Conservation (phyloP, 768 basidiomycete genomes). For the Rhodotorula graminis region DNA sequence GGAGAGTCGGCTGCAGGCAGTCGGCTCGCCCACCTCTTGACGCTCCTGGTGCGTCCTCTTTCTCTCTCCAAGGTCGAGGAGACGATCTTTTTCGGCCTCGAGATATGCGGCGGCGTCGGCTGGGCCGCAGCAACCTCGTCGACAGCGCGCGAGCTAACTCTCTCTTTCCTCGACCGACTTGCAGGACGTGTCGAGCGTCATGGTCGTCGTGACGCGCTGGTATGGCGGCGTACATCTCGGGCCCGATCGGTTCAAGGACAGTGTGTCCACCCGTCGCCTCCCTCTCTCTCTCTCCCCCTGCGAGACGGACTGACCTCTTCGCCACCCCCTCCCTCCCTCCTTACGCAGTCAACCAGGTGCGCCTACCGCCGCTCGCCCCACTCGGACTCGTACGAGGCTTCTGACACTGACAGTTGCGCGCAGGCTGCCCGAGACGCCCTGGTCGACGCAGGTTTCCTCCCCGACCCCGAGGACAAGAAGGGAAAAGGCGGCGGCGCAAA, state of each 20-base stretch:
- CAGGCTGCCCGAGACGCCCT: constrained; percentile 85
- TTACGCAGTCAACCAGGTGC: constrained; percentile 4
- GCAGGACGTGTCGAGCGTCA: constrained; percentile 55
- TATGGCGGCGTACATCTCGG: constrained; percentile 86
- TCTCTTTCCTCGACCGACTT: no score
- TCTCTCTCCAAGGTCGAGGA: not conserved
- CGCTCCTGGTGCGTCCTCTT: constrained; percentile 64
- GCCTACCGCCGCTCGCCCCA: no score
- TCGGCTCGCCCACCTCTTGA: constrained; percentile 80
- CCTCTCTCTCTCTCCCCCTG: not conserved
- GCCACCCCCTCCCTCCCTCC: not conserved
- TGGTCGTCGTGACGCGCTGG: constrained; percentile 88
- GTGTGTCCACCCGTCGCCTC: not conserved
- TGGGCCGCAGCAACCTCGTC: no score
- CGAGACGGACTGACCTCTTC: not conserved
- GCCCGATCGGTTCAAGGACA: constrained; percentile 57
- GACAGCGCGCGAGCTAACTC: not conserved
- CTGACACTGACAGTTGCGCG: not conserved
- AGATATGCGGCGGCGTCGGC: no score
- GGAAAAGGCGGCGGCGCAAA: not conserved
- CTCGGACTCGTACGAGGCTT: not conserved
- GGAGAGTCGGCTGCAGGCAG: constrained; percentile 90
- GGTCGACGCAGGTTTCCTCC: constrained; percentile 75
- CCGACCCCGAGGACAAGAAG: constrained; percentile 47
- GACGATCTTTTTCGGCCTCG: no score